Evolutionary conservation across 2,329 filamentous ascomycete genomes (phyloP).

Genomic region (Epichloe gansuensis): DNA sequence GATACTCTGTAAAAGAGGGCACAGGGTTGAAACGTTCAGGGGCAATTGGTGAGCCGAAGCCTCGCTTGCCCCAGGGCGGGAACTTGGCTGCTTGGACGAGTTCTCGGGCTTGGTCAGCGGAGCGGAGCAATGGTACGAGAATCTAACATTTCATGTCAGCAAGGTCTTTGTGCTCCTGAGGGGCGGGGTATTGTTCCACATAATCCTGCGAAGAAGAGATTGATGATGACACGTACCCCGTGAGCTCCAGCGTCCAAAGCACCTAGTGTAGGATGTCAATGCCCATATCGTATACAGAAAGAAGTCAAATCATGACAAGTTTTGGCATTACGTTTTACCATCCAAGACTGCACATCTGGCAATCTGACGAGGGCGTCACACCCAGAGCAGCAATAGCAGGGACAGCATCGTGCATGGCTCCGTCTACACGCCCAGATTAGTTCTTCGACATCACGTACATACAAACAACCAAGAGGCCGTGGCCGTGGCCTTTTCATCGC

Average conservation of each 20-base stretch:
- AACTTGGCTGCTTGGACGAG: constrained; percentile 38
- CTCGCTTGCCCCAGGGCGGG: constrained; percentile 35
- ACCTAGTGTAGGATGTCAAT: constrained; percentile 14
- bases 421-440: constrained; percentile 19
- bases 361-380: constrained; percentile 36
- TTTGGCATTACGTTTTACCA: constrained; percentile 28
- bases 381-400: constrained; percentile 37
- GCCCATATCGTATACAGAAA: not conserved
- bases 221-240: constrained; percentile 25
- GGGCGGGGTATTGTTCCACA: not conserved
- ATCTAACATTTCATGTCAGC: constrained; percentile 19
- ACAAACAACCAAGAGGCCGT: too few relatives aligned
- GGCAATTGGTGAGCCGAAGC: constrained; percentile 38
- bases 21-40: constrained; percentile 29
- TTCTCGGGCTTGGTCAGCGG: constrained; percentile 30
- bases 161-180: not conserved
- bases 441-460: not conserved
- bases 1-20: constrained; percentile 34
- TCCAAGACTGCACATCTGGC: constrained; percentile 36
- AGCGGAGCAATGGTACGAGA: constrained; percentile 33
- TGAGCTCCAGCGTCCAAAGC: constrained; percentile 40
- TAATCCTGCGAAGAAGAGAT: not conserved
- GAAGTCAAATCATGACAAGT: not conserved
- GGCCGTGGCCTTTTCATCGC: too few relatives aligned
- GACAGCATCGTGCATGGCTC: constrained; percentile 41